Percentiles rank a stretch among this genome's conserved stretches.
Conservation (phyloP, 768 basidiomycete species). For the Tylopilus balloui region DNA sequence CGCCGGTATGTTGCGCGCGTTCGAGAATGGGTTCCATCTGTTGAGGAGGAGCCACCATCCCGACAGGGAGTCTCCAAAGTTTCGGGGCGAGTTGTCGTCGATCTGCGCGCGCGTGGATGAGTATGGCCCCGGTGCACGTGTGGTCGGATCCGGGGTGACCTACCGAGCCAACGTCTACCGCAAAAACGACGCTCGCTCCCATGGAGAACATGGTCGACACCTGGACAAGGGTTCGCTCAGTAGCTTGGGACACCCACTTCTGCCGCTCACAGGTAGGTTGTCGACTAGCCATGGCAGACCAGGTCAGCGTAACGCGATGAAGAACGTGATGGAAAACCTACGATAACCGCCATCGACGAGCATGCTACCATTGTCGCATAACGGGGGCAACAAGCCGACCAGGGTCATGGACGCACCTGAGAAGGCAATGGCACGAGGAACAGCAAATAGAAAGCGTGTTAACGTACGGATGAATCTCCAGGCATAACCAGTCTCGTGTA, state of each 20-base stretch:
- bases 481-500: slow-evolving; percentile 97
- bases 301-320: slow-evolving; percentile 10
- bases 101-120: slow-evolving; percentile 35
- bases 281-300: slow-evolving; percentile 51
- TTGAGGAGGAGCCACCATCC: slow-evolving; percentile 96
- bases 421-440: slow-evolving; percentile 6
- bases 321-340: slow-evolving; percentile 36
- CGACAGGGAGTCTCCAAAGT: slow-evolving; percentile 92
- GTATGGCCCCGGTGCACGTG: not conserved
- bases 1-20: slow-evolving; percentile 69
- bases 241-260: not conserved
- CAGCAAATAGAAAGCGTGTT: not conserved
- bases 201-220: slow-evolving; percentile 88
- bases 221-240: slow-evolving; percentile 35
- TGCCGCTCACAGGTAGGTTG: slow-evolving; percentile 70
- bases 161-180: slow-evolving; percentile 89
- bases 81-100: slow-evolving; percentile 92
- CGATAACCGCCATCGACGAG: slow-evolving; percentile 88
- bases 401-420: slow-evolving; percentile 95
- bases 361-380: slow-evolving; percentile 92
- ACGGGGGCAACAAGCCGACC: slow-evolving; percentile 89
- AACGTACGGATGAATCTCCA: slow-evolving; percentile 85
- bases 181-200: slow-evolving; percentile 88
- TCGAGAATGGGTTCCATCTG: slow-evolving; percentile 88
- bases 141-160: slow-evolving; percentile 31